These are phyloP conservation scores for Hypoxylon rubiginosum DNA, from an alignment of 2,329 filamentous ascomycete species.

Conservation along the genomic window DNA sequence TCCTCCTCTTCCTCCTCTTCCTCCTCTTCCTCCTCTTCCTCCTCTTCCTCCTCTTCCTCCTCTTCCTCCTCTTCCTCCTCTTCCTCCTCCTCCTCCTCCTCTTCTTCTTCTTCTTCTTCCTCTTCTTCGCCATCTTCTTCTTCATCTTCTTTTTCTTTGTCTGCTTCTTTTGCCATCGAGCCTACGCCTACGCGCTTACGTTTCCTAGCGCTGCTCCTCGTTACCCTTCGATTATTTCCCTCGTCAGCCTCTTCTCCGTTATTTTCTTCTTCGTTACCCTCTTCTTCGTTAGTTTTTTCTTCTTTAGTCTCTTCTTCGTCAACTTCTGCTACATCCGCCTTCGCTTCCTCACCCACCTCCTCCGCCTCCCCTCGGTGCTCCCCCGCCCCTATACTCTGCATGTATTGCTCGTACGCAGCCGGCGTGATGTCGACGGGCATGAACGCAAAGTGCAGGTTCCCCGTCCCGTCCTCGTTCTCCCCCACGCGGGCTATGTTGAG, in stretches of 20 bases:
- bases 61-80: not conserved
- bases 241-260: not conserved
- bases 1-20: too few relatives aligned
- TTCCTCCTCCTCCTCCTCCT: not conserved
- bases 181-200: not conserved
- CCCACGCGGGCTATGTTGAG: conserved; percentile 18
- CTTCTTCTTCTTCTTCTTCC: too few relatives aligned
- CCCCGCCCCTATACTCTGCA: not conserved
- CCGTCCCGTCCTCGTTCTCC: not conserved
- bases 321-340: not conserved
- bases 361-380: not conserved
- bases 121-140: too few relatives aligned
- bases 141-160: not conserved
- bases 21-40: too few relatives aligned
- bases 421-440: conserved; percentile 3
- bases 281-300: not conserved
- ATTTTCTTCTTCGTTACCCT: too few relatives aligned
- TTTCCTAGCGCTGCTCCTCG: not conserved
- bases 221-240: not conserved
- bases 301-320: not conserved
- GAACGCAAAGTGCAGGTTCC: conserved; percentile 19
- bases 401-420: not conserved
- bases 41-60: too few relatives aligned
- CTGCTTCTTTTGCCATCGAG: not conserved
- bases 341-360: not conserved